Conservation (phyloP, 2,329 filamentous ascomycete genomes). For the Septoria linicola region DNA sequence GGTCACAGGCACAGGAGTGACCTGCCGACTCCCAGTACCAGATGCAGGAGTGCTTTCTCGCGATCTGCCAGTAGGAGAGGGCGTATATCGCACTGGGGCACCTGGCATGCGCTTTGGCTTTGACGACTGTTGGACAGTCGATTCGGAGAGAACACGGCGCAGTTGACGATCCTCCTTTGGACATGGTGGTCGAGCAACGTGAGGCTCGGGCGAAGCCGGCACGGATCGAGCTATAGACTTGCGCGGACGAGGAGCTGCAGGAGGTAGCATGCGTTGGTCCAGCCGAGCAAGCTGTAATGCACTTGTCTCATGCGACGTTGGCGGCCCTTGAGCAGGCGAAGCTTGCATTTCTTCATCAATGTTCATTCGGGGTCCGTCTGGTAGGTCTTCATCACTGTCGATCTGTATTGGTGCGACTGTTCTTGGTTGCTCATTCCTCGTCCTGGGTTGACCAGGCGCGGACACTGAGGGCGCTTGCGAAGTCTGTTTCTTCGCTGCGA, state of each 20-base stretch:
- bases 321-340: slow-evolving; percentile 6
- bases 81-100: slow-evolving; percentile 34
- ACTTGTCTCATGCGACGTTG: slow-evolving; percentile 17
- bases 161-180: slow-evolving; percentile 19
- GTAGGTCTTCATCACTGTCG: slow-evolving; percentile 7
- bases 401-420: not conserved
- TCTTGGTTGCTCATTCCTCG: not conserved
- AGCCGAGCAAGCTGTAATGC: slow-evolving; percentile 23
- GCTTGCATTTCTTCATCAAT: slow-evolving; percentile 12
- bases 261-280: slow-evolving; percentile 25
- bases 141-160: slow-evolving; percentile 25
- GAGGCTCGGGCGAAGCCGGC: not conserved
- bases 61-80: slow-evolving; percentile 26
- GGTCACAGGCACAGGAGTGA: not conserved
- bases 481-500: slow-evolving; percentile 28
- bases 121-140: not conserved
- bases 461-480: slow-evolving; percentile 7
- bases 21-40: not conserved
- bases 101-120: slow-evolving; percentile 28
- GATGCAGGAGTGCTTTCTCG: slow-evolving; percentile 17
- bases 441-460: too few relatives aligned
- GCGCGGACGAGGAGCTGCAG: slow-evolving; percentile 10
- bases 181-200: not conserved
- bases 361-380: slow-evolving; percentile 11
- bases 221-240: not conserved